These are phyloP conservation scores for Saccharomycopsis vini DNA, from an alignment of 805 yeast species.

Conservation along the genomic window DNA sequence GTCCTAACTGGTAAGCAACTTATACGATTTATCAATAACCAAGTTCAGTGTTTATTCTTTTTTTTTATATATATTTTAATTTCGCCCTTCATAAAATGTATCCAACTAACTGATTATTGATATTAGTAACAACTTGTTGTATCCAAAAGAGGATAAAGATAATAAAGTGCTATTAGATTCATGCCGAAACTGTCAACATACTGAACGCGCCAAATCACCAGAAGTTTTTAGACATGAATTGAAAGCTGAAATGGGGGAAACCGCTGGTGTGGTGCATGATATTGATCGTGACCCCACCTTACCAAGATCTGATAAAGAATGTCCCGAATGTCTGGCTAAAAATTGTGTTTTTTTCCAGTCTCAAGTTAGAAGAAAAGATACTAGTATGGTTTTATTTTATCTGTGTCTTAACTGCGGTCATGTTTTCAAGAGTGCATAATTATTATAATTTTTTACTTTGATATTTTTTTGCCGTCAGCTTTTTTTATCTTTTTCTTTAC, in stretches of 20 bases:
- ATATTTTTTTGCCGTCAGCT: no score
- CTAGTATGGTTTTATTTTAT: conserved; percentile 89
- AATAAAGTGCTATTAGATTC: conserved; percentile 64
- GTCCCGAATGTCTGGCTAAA: conserved; percentile 79
- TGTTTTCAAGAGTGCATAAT: conserved; percentile 15
- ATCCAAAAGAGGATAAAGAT: conserved; percentile 90
- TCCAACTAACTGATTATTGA: background rate
- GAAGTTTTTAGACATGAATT: conserved; percentile 88
- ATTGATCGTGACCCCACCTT: conserved; percentile 90
- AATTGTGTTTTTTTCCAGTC: conserved; percentile 96
- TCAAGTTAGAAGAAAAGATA: conserved; percentile 90
- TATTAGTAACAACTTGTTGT: conserved; percentile 84
- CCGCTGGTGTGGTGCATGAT: conserved; percentile 18
- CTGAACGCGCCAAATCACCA: conserved; percentile 83
- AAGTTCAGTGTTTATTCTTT: background rate
- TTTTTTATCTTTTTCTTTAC: no score
- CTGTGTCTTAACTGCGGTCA: conserved; percentile 69
- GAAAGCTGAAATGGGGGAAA: conserved; percentile 68
- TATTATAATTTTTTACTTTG: no score
- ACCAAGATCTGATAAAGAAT: conserved; percentile 89
- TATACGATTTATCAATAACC: no score
- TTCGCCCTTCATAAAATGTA: no score
- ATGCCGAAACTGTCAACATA: conserved; percentile 90
- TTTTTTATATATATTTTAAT: background rate
- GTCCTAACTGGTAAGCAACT: conserved; percentile 70